Evolutionary conservation across 1,139 yeast species (phyloP), one percentile per base, ranked within the genome.

Genomic region (Protomyces gravidus): DNA sequence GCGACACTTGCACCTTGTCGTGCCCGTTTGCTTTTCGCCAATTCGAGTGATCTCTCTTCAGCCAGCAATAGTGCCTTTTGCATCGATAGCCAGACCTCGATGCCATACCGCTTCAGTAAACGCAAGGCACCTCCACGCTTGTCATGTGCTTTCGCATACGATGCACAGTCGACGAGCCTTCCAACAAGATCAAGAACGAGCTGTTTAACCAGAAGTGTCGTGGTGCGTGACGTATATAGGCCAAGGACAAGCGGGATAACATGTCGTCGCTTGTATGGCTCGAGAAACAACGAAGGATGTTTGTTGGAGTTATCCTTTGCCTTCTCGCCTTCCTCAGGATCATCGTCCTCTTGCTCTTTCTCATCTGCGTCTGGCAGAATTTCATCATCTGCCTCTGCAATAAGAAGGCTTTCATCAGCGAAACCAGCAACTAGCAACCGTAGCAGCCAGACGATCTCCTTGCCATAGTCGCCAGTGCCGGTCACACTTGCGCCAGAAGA

Each of bases 361-460:
- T 46, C 36, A 3, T 15, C 13, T 5, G 27, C 58, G 26, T 33
- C 30, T 11, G 25, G 33, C 21, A 45, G 36, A 13, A 21, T 9
- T 11, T 42, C 26, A 11, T 45, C 56, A 4, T 46, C 33, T 9
- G n/a, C 1, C 1, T 26, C 36, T 13, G 9, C 26, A 2, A n/a
- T 7, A n/a, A 19, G 13, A 19, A 28, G 23, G 19, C 25, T 27
- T 26, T 26, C 36, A 17, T 36, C 42, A 4, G 45, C 51, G 11
- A 60, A 45, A 9, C 63, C 63, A 15, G 61, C 51, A 9, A 32
- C 42, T 21, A 62, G 46, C 28, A 62, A 19, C n/a, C 46, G 19
- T 9, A 62, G 40, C 15, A 62, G 19, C 63, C 63, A 62, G 33
- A 19, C 50, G 45, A 57, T 47, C 39, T 50, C 42, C 21, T 56